A percentile compares a stretch with the other conserved stretches of the same genome.
phyloP scores from a whole-genome alignment of 768 basidiomycete genomes.

The Wakefieldia striispora region DNA sequence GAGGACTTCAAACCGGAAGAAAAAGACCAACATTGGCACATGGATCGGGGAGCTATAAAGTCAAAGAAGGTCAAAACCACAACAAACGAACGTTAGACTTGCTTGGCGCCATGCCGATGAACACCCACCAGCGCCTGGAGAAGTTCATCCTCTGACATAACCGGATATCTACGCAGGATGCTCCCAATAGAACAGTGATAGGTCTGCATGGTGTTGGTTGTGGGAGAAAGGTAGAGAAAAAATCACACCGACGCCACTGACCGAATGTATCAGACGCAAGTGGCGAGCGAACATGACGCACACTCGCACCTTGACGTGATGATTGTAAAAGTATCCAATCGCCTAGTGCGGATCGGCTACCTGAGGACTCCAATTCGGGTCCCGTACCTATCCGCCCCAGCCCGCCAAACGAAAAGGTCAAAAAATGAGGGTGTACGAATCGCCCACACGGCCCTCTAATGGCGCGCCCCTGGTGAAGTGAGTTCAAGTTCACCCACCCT shows the following conservation, averaged over 20 bases:
- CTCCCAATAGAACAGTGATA: slow-evolving; percentile 1
- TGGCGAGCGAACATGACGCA: slow-evolving; percentile 4
- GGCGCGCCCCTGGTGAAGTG: too few relatives aligned
- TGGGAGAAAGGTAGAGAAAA: neutral
- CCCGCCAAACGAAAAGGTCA: too few relatives aligned
- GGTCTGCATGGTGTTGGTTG: slow-evolving; percentile 8
- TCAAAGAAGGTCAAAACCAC: neutral
- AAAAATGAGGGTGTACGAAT: too few relatives aligned
- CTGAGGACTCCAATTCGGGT: too few relatives aligned
- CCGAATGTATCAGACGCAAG: neutral
- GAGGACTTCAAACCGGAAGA: too few relatives aligned
- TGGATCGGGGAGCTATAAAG: slow-evolving; percentile 14
- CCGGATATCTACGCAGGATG: slow-evolving; percentile 4
- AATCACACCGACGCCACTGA: slow-evolving; percentile 1
- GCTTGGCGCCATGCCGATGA: neutral
- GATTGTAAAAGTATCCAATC: too few relatives aligned
- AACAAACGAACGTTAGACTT: neutral
- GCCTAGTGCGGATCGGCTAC: too few relatives aligned
- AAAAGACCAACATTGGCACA: slow-evolving; percentile 8
- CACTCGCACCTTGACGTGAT: too few relatives aligned
- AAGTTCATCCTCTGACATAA: slow-evolving; percentile 12
- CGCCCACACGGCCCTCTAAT: too few relatives aligned
- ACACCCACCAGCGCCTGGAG: slow-evolving; percentile 11
- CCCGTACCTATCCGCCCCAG: too few relatives aligned
- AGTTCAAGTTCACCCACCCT: too few relatives aligned